Conservation (phyloP, 805 yeast genomes). For the Zygosaccharomyces gambellarensis region DNA sequence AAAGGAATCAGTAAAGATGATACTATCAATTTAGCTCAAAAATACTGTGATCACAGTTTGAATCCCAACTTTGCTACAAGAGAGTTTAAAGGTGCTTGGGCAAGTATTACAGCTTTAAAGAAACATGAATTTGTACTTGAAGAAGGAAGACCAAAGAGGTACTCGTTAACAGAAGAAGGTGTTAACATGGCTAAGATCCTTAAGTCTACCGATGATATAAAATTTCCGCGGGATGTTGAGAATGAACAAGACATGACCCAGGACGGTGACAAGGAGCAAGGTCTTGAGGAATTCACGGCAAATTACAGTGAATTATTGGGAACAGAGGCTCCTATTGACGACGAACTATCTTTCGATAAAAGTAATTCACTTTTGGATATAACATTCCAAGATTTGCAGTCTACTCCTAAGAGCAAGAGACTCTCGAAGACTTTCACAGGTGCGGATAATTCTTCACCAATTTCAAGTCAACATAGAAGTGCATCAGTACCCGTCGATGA, state of each 20-base stretch:
- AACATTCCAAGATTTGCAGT: slow-evolving; percentile 12
- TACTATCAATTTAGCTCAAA: slow-evolving; percentile 49
- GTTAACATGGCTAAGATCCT: slow-evolving; percentile 54
- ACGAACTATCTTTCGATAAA: neutral
- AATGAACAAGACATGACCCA: slow-evolving; percentile 3
- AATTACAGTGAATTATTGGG: slow-evolving; percentile 19
- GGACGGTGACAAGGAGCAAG: slow-evolving; percentile 1
- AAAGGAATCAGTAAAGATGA: slow-evolving; percentile 63
- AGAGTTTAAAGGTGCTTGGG: slow-evolving; percentile 74
- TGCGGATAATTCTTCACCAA: slow-evolving; percentile 6
- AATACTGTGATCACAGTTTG: slow-evolving; percentile 56
- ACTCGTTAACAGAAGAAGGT: slow-evolving; percentile 68
- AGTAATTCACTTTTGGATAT: slow-evolving; percentile 18
- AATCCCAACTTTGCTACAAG: slow-evolving; percentile 53
- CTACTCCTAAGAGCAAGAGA: slow-evolving; percentile 3
- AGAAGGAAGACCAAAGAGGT: slow-evolving; percentile 56
- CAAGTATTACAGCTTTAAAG: slow-evolving; percentile 55
- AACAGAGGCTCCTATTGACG: neutral
- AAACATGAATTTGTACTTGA: slow-evolving; percentile 52
- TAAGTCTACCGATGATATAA: slow-evolving; percentile 41
- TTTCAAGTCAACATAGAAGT: slow-evolving; percentile 1
- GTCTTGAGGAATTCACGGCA: slow-evolving; percentile 19
- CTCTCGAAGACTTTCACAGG: neutral
- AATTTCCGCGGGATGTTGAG: slow-evolving; percentile 25
- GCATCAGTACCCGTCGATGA: neutral